Conservation (phyloP, 148 eudicot genomes). For the Rhododendron henanense region DNA sequence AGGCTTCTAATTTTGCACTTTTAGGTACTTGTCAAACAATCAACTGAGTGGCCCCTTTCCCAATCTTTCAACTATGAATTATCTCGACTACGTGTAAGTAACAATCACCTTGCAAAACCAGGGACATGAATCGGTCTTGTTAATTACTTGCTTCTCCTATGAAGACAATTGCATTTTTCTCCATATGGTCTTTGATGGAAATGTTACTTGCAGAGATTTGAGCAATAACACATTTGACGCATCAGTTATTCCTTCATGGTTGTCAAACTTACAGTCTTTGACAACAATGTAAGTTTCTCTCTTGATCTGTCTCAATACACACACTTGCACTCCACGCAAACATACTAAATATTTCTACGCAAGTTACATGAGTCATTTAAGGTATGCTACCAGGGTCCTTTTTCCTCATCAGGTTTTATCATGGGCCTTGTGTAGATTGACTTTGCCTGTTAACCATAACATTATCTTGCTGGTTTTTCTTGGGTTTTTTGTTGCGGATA, state of each 20-base stretch:
- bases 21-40: slow-evolving; percentile 66
- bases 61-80: slow-evolving; percentile 31
- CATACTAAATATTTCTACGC: not conserved
- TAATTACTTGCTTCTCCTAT: not conserved
- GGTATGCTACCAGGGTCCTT: not conserved
- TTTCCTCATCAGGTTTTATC: not conserved
- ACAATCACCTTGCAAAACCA: not conserved
- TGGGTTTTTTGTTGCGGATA: not conserved
- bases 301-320: slow-evolving; percentile 5
- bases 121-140: not conserved
- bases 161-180: not conserved
- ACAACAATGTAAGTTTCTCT: slow-evolving; percentile 46
- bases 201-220: slow-evolving; percentile 46
- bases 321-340: not conserved
- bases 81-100: slow-evolving; percentile 20
- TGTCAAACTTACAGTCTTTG: slow-evolving; percentile 37
- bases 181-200: not conserved
- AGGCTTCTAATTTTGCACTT: slow-evolving; percentile 8
- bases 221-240: slow-evolving; percentile 48
- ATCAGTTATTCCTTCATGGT: slow-evolving; percentile 43
- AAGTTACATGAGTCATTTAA: not conserved
- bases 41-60: slow-evolving; percentile 54
- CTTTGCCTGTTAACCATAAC: not conserved
- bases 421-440: not conserved
- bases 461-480: not conserved